Evolutionary conservation across 345 rosid species (phyloP).

Genomic region (Eucalyptus sp.): DNA sequence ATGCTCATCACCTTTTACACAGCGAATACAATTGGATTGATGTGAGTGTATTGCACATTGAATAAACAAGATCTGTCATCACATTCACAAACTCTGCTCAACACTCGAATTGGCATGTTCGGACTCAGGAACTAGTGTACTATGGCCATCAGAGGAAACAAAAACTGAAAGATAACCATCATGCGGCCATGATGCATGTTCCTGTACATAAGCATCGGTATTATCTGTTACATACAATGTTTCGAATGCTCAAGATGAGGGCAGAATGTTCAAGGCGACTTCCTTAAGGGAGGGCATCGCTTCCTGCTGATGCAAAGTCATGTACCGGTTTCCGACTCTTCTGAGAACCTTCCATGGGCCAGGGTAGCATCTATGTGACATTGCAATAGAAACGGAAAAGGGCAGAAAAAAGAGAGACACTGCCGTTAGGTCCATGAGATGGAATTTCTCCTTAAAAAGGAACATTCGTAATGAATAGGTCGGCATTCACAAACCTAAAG

Average conservation of each 20-base stretch:
- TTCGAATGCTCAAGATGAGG: slow-evolving; percentile 32
- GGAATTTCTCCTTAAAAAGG: not conserved
- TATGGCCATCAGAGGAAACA: not conserved
- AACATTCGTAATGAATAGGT: not conserved
- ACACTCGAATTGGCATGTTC: not conserved
- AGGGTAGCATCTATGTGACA: slow-evolving; percentile 57
- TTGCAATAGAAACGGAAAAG: not conserved
- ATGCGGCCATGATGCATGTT: not conserved
- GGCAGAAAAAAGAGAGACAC: not conserved
- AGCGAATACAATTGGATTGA: not conserved
- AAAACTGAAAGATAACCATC: not conserved
- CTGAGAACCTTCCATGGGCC: slow-evolving; percentile 88
- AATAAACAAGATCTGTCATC: not conserved
- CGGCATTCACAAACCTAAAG: slow-evolving; percentile 42
- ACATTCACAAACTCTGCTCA: not conserved
- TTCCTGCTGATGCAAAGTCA: slow-evolving; percentile 66
- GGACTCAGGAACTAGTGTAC: not conserved
- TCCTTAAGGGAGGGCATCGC: slow-evolving; percentile 87
- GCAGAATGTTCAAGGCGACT: slow-evolving; percentile 78
- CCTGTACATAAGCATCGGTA: not conserved
- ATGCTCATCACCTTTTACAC: not conserved
- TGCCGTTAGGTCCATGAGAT: not conserved
- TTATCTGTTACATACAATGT: not conserved
- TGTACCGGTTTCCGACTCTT: slow-evolving; percentile 21
- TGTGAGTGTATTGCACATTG: not conserved